Percentiles rank a stretch among this genome's conserved stretches.
phyloP scores from a whole-genome alignment of 768 basidiomycete genomes.

The Leccinellum rugosiceps region DNA sequence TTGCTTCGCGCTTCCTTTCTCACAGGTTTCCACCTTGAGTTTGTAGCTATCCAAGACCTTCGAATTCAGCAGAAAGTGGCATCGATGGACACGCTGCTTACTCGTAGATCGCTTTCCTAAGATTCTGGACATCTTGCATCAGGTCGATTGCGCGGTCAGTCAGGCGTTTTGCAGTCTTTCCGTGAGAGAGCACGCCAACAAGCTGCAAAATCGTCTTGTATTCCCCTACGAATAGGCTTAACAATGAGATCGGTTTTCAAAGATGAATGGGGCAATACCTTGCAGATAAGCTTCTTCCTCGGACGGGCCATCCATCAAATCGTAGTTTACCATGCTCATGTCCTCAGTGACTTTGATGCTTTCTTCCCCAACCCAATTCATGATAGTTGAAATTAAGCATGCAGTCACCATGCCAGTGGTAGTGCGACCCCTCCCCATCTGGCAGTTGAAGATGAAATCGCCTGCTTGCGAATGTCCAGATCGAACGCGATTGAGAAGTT shows the following conservation, averaged over 20 bases:
- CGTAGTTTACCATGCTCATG: slow-evolving; percentile 45
- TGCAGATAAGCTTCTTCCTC: slow-evolving; percentile 89
- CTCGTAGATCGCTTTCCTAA: slow-evolving; percentile 94
- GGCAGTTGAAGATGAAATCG: slow-evolving; percentile 94
- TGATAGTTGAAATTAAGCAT: slow-evolving; percentile 75
- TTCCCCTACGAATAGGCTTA: slow-evolving; percentile 58
- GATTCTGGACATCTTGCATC: slow-evolving; percentile 96
- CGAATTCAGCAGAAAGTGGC: slow-evolving; percentile 1
- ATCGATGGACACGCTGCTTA: slow-evolving; percentile 38
- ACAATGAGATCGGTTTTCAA: background rate
- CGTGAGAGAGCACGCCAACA: slow-evolving; percentile 86
- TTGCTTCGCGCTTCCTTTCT: slow-evolving; percentile 75
- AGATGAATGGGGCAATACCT: slow-evolving; percentile 42
- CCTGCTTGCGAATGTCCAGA: slow-evolving; percentile 54
- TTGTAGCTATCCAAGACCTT: slow-evolving; percentile 65
- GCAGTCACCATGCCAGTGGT: slow-evolving; percentile 96
- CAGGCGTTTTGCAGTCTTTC: slow-evolving; percentile 88
- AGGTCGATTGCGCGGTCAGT: slow-evolving; percentile 87
- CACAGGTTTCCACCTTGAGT: slow-evolving; percentile 80
- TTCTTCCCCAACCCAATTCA: slow-evolving; percentile 53
- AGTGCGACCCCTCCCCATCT: slow-evolving; percentile 90
- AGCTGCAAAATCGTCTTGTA: slow-evolving; percentile 97
- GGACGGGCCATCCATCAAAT: slow-evolving; percentile 75
- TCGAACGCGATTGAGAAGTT: slow-evolving; percentile 73
- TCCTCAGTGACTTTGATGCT: slow-evolving; percentile 37